Evolutionary conservation across 169 alveolate genomes (phyloP), one percentile per base, ranked within the genome.

Genomic region (Eimeria sp.): DNA sequence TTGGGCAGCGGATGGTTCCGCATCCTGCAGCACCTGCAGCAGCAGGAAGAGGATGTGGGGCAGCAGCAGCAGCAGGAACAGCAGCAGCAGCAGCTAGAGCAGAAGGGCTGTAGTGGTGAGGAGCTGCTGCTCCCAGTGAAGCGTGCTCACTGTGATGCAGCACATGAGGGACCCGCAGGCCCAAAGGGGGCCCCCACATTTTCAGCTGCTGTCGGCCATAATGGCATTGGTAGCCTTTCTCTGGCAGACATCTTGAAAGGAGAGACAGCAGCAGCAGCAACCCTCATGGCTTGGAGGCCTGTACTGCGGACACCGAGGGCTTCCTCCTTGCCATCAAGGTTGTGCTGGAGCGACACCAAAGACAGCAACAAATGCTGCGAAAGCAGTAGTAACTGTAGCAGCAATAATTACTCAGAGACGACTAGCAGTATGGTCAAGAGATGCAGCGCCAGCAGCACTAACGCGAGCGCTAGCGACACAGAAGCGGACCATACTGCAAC

Each of bases 201-300:
- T 14, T 54, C 61, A 54, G 61, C 61, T 11, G 61, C 61, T 11
- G 2, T 54, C 20, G 61, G 61, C 61, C 61, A 7, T 14, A 54
- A 54, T 11, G 61, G 61, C 16, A 14, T 54, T 11, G 61, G 16
- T 54, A 34, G 11, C 5, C 84, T 75, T 7, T 34, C 47, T 7
- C 51, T 75, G 20, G 84, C 20, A 43, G 84, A 43, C 58, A 45
- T 20, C 47, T 43, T 75, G 9, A 22, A 75, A 75, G n/a, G 54
- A 75, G 84, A 75, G 27, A 45, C 84, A 75, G 84, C 84, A 30
- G 58, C 84, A 30, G 47, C 84, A 75, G 84, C 54, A 75, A 75
- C 84, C 13, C 84, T 75, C 20, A 16, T 75, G 84, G 51, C 84
- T 7, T 75, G 84, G 84, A 75, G 47, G 47, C 84, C 84, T 11